Conservation (phyloP, 345 rosid genomes). For the Moricandia moricandioides region DNA sequence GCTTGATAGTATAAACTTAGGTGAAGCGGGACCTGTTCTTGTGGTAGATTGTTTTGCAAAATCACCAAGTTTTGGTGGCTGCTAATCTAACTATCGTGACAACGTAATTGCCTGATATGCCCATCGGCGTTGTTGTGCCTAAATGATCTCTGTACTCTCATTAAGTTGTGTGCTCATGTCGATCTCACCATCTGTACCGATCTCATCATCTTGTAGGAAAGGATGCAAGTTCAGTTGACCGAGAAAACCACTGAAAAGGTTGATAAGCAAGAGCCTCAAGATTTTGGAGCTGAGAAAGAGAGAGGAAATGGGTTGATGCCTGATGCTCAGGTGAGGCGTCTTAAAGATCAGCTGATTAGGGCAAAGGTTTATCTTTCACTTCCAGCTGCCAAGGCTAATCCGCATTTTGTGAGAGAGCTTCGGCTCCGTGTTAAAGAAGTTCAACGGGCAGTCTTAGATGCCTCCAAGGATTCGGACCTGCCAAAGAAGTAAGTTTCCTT, state of each 20-base stretch:
- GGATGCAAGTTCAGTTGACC: conserved; percentile 37
- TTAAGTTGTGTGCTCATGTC: neutral
- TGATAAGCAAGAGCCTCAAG: conserved; percentile 36
- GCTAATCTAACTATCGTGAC: conserved; percentile 2
- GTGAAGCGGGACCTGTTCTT: neutral
- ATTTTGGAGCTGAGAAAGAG: conserved; percentile 37
- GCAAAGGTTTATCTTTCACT: conserved; percentile 91
- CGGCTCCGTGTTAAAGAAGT: conserved; percentile 82
- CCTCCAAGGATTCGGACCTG: conserved; percentile 72
- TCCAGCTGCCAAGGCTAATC: conserved; percentile 63
- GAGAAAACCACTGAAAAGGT: conserved; percentile 30
- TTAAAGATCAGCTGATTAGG: conserved; percentile 88
- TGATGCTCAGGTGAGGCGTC: conserved; percentile 70
- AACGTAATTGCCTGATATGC: neutral
- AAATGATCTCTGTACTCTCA: conserved; percentile 1
- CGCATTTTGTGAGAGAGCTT: conserved; percentile 74
- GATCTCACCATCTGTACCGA: neutral
- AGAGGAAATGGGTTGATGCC: conserved; percentile 37
- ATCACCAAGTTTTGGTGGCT: neutral
- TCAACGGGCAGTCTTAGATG: conserved; percentile 68
- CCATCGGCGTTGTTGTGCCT: neutral
- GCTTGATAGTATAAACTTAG: neutral
- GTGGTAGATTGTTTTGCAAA: conserved; percentile 2
- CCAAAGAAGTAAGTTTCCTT: conserved; percentile 58
- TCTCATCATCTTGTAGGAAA: conserved; percentile 28